Evolutionary conservation across 345 rosid species (phyloP).

Genomic region (Salix suchowensis): DNA sequence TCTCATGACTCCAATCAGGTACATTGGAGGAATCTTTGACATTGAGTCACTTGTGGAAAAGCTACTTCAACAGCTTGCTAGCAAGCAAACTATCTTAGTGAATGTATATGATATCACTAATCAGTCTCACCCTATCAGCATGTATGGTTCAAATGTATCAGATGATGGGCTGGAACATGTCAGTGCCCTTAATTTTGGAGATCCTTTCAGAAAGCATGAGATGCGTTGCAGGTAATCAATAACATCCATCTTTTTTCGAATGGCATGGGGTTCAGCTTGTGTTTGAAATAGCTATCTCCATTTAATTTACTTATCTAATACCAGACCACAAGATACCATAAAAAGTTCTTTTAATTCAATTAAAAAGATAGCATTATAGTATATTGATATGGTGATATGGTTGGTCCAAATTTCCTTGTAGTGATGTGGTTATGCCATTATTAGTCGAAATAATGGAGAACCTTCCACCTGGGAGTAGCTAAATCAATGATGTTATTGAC

Average conservation of each 20-base stretch:
- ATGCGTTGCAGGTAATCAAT: slow-evolving; percentile 89
- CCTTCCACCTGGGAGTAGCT: not conserved
- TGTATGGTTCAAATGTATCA: slow-evolving; percentile 74
- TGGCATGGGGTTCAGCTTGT: not conserved
- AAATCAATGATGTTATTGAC: not conserved
- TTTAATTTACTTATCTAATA: not conserved
- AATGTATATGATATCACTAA: slow-evolving; percentile 81
- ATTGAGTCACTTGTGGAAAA: slow-evolving; percentile 88
- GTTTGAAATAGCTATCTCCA: not conserved
- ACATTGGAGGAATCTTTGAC: slow-evolving; percentile 90
- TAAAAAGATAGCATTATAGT: not conserved
- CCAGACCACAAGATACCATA: not conserved
- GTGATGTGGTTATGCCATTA: not conserved
- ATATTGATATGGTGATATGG: not conserved
- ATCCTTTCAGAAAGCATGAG: slow-evolving; percentile 90
- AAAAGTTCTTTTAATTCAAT: not conserved
- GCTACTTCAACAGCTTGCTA: slow-evolving; percentile 92
- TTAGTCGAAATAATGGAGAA: not conserved
- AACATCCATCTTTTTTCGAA: slow-evolving; percentile 4
- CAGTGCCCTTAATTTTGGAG: slow-evolving; percentile 80
- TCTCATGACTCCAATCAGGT: slow-evolving; percentile 42
- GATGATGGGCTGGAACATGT: slow-evolving; percentile 54
- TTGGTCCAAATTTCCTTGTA: not conserved
- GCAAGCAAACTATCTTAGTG: slow-evolving; percentile 87
- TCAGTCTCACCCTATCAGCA: slow-evolving; percentile 71